Percentiles rank a stretch among this genome's conserved stretches.
phyloP scores from a whole-genome alignment of 2,329 filamentous ascomycete species.

The Pseudopithomyces maydicus region DNA sequence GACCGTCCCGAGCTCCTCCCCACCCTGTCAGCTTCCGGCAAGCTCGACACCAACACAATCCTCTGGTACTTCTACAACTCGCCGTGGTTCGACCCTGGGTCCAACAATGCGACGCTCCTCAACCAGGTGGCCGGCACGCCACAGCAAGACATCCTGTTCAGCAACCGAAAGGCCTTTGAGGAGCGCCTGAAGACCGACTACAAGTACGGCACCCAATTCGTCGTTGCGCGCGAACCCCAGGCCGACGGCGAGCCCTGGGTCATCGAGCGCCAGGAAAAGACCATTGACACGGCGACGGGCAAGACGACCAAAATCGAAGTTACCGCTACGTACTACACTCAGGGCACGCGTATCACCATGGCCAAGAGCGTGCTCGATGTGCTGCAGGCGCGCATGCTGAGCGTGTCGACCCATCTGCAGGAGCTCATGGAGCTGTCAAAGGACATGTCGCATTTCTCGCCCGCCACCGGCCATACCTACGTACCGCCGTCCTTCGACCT shows the following conservation, averaged over 20 bases:
- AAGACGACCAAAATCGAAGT: conserved; percentile 56
- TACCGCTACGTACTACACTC: conserved; percentile 64
- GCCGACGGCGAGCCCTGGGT: conserved; percentile 61
- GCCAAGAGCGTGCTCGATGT: conserved; percentile 65
- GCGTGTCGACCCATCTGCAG: conserved; percentile 60
- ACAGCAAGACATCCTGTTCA: conserved; percentile 53
- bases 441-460: conserved; percentile 61
- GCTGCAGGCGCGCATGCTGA: conserved; percentile 60
- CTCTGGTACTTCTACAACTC: conserved; percentile 67
- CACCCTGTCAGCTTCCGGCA: conserved; percentile 24
- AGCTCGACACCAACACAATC: conserved; percentile 45
- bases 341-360: conserved; percentile 66
- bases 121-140: conserved; percentile 58
- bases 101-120: conserved; percentile 62
- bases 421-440: conserved; percentile 60
- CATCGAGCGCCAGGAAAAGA: conserved; percentile 60
- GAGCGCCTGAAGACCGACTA: conserved; percentile 56
- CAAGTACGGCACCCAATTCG: conserved; percentile 60
- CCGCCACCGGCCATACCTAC: conserved; percentile 65
- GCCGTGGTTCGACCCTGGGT: conserved; percentile 66
- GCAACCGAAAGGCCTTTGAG: conserved; percentile 62
- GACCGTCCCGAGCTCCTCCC: conserved; percentile 25
- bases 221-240: conserved; percentile 63
- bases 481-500: conserved; percentile 54
- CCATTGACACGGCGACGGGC: conserved; percentile 47